Conservation (phyloP, 1,284 basidiomycete species). For the Microbotryomycetes sp. region DNA sequence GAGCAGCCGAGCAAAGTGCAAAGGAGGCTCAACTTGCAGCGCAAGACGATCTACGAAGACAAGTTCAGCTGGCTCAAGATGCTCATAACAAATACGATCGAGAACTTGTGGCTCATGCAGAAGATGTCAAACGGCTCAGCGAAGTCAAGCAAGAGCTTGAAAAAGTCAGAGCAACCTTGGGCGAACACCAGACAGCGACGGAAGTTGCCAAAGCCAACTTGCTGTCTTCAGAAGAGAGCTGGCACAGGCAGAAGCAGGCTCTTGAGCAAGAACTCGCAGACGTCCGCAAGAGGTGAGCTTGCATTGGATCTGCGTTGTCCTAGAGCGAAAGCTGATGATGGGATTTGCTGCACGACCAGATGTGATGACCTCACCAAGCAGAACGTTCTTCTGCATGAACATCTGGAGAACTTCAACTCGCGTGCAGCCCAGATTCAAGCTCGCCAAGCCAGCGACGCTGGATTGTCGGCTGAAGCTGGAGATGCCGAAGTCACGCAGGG, state of each 20-base stretch:
- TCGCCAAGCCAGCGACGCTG: constrained; percentile 53
- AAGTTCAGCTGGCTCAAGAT: constrained; percentile 66
- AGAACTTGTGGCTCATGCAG: constrained; percentile 74
- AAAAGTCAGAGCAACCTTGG: constrained; percentile 43
- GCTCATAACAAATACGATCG: constrained; percentile 73
- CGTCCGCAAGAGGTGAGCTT: constrained; percentile 57
- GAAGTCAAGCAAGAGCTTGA: constrained; percentile 59
- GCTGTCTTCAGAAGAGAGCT: constrained; percentile 62
- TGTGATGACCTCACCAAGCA: constrained; percentile 69
- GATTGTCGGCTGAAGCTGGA: constrained; percentile 48
- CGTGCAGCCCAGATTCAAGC: constrained; percentile 71
- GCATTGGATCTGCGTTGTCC: not conserved
- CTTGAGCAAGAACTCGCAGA: constrained; percentile 70
- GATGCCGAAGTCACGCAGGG: constrained; percentile 28
- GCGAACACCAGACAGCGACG: constrained; percentile 55
- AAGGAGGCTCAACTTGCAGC: constrained; percentile 58
- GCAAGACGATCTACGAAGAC: constrained; percentile 57
- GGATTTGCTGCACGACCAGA: constrained; percentile 44
- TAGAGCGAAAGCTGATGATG: not conserved
- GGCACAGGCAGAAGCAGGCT: constrained; percentile 66
- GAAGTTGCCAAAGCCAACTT: constrained; percentile 71
- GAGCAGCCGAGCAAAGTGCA: constrained; percentile 51
- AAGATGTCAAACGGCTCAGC: constrained; percentile 66
- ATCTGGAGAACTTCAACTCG: constrained; percentile 74
- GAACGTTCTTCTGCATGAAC: constrained; percentile 70